Percentiles rank a stretch among this genome's conserved stretches.
phyloP scores from a whole-genome alignment of 352 stramenopile genomes.

The Pseudoperonospora humuli region DNA sequence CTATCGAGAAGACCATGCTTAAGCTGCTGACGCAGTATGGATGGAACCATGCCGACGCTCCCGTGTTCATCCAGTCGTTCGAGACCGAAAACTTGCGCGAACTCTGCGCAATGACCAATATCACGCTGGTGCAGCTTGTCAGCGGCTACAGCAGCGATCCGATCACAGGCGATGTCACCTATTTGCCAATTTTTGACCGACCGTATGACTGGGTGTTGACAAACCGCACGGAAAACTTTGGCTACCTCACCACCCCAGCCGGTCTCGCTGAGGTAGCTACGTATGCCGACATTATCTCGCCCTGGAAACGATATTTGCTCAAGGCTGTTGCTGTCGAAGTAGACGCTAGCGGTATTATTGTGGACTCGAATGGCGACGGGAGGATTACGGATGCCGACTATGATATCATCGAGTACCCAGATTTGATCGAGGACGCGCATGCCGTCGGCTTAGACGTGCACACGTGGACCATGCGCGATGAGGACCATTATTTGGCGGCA shows the following conservation, averaged over 20 bases:
- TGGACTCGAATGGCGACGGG: constrained; percentile 61
- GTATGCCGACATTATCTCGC: constrained; percentile 64
- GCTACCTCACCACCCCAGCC: constrained; percentile 43
- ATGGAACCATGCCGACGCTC: constrained; percentile 58
- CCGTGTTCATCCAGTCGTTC: constrained; percentile 72
- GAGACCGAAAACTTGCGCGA: constrained; percentile 66
- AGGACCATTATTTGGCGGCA: constrained; percentile 45
- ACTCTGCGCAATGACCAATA: constrained; percentile 50
- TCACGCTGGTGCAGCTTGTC: constrained; percentile 80
- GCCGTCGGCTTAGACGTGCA: constrained; percentile 46
- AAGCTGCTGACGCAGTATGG: constrained; percentile 53
- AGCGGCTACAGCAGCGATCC: constrained; percentile 47
- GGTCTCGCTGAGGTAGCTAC: constrained; percentile 56
- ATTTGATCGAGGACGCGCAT: constrained; percentile 49
- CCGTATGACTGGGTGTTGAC: constrained; percentile 65
- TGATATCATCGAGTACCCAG: constrained; percentile 30
- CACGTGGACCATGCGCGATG: constrained; percentile 59
- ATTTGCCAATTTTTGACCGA: constrained; percentile 31
- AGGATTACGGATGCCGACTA: constrained; percentile 53
- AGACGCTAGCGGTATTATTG: constrained; percentile 28
- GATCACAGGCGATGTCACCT: constrained; percentile 42
- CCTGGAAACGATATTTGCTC: constrained; percentile 79
- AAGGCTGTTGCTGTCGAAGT: constrained; percentile 38
- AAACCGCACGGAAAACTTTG: constrained; percentile 44
- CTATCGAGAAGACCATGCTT: constrained; percentile 74